These are phyloP conservation scores for Polygonum maritimum DNA, from an alignment of 148 eudicot genomes.

Conservation along the genomic window DNA sequence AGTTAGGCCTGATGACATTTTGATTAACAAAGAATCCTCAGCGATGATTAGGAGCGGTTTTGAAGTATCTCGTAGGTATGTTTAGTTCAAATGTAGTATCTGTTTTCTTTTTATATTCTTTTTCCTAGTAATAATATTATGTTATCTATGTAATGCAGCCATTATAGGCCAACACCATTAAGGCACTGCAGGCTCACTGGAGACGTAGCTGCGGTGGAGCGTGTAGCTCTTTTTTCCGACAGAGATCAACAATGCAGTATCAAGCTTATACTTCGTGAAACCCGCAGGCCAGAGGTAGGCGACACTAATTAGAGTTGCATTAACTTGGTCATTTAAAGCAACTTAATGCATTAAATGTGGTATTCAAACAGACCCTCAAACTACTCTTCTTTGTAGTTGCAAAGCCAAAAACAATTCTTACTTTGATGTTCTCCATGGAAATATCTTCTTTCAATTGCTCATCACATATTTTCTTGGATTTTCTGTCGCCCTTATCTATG, in stretches of 20 bases:
- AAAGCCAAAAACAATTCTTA: not conserved
- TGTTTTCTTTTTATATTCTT: not conserved
- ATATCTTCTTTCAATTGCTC: not conserved
- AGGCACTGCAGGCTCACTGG: no score
- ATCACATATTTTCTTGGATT: not conserved
- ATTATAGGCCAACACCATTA: no score
- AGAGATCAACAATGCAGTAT: conserved; percentile 38
- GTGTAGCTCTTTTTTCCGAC: conserved; percentile 16
- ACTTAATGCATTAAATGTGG: no score
- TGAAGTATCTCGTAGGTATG: conserved; percentile 39
- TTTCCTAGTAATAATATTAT: not conserved
- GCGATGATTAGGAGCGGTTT: conserved; percentile 24
- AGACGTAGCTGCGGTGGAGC: no score
- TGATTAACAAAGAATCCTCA: conserved; percentile 68
- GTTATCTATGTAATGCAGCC: not conserved
- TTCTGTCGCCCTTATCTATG: not conserved
- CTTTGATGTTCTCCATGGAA: not conserved
- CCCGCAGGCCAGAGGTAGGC: conserved; percentile 92
- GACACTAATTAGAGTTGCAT: not conserved
- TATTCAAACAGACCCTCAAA: not conserved
- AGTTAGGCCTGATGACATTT: conserved; percentile 60
- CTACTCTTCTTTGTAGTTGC: not conserved
- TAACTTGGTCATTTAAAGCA: no score
- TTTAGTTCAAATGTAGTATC: not conserved
- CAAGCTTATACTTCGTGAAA: conserved; percentile 77